These are phyloP conservation scores for Phaeosphaeriaceae sp. DNA, from an alignment of 2,329 filamentous ascomycete species.

Conservation along the genomic window DNA sequence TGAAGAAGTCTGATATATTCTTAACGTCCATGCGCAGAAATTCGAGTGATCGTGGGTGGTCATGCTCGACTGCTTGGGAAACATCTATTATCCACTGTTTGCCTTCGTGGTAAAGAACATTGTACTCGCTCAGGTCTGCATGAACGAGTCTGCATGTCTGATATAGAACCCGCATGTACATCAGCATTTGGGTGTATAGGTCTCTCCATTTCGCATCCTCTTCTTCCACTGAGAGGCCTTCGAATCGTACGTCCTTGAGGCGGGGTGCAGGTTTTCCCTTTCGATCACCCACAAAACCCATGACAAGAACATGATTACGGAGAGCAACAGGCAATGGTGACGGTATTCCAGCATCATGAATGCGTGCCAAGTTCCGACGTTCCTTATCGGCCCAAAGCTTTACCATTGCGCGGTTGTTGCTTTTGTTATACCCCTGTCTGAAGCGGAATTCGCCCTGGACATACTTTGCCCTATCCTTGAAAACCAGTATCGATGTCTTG, in stretches of 20 bases:
- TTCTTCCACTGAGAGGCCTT: constrained; percentile 62
- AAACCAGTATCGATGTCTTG: constrained; percentile 96
- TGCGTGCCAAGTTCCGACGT: constrained; percentile 87
- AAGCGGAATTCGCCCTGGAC: constrained; percentile 95
- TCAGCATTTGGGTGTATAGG: constrained; percentile 82
- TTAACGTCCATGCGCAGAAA: constrained; percentile 99
- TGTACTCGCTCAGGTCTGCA: constrained; percentile 97
- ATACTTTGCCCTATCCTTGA: constrained; percentile 97
- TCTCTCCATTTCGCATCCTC: constrained; percentile 73
- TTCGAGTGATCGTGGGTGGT: constrained; percentile 89
- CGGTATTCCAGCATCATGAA: constrained; percentile 83
- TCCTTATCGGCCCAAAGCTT: constrained; percentile 99
- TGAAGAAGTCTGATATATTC: constrained; percentile 93
- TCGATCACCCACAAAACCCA: constrained; percentile 88
- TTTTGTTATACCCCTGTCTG: constrained; percentile 88
- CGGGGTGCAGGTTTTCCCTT: constrained; percentile 89
- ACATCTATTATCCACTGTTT: constrained; percentile 95
- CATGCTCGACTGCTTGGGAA: constrained; percentile 95
- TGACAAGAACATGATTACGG: constrained; percentile 92
- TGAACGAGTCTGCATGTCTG: constrained; percentile 91
- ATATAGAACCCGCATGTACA: constrained; percentile 91
- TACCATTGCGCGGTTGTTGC: constrained; percentile 95
- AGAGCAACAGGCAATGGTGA: constrained; percentile 89
- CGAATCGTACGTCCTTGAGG: constrained; percentile 82
- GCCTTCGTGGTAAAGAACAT: constrained; percentile 84